These are phyloP conservation scores for Leptomonas pyrrhocoris DNA, from an alignment of 208 protist genomes.

Conservation along the genomic window DNA sequence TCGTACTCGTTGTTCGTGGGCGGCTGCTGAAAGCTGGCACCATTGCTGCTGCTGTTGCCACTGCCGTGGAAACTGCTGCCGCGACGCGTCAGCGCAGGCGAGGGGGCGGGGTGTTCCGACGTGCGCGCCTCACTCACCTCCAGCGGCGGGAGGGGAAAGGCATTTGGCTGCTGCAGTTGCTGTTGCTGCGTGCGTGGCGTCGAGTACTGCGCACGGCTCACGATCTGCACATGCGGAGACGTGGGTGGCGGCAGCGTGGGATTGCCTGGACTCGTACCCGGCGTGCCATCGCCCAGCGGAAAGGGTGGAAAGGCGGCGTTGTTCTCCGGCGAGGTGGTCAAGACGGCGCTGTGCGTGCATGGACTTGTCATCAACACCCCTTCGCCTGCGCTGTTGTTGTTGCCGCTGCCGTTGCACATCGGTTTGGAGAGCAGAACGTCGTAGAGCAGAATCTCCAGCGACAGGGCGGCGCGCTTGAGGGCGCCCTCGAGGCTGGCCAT, in stretches of 20 bases:
- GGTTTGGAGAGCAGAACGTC: constrained; percentile 26
- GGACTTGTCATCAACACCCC: constrained; percentile 6
- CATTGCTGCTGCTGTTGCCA: constrained; percentile 9
- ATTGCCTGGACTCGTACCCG: constrained; percentile 7
- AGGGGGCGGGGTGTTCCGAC: neutral
- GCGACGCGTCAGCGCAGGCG: constrained; percentile 9
- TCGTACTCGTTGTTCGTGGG: constrained; percentile 20
- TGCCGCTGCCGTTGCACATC: constrained; percentile 1
- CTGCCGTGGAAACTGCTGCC: constrained; percentile 16
- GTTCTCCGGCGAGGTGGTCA: constrained; percentile 6
- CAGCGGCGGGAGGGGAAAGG: neutral
- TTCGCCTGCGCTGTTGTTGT: neutral
- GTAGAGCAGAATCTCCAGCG: constrained; percentile 24
- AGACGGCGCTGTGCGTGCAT: constrained; percentile 5
- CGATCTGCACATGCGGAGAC: constrained; percentile 11
- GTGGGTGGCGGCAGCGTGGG: neutral
- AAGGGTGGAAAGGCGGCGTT: neutral
- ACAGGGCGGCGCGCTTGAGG: constrained; percentile 18
- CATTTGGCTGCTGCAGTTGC: neutral
- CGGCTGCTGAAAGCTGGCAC: constrained; percentile 1
- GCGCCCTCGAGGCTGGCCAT: constrained; percentile 17
- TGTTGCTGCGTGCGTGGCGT: constrained; percentile 11
- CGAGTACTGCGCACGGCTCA: constrained; percentile 17
- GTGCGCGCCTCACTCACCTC: neutral
- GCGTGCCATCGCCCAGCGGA: neutral